A percentile compares a stretch with the other conserved stretches of the same genome.
These are phyloP conservation scores for Lichenothelia convexa DNA, from an alignment of 495 filamentous ascomycete species.

Conservation along the genomic window DNA sequence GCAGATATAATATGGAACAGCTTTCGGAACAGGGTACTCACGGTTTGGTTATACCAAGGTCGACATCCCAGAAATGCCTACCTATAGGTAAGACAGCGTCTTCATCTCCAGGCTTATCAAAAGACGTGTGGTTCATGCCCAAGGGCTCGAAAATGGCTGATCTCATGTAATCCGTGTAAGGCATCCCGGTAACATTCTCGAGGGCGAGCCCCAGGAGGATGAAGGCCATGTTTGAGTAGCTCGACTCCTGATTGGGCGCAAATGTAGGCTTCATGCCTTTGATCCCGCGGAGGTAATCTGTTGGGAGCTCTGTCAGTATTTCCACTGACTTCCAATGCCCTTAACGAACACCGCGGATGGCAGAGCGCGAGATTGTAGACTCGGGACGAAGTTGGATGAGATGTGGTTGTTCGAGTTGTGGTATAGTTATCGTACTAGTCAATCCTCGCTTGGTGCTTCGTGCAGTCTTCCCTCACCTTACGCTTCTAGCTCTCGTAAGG, in stretches of 20 bases:
- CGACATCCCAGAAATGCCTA: slow-evolving; percentile 17
- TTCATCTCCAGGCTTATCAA: slow-evolving; percentile 14
- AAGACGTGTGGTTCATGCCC: slow-evolving; percentile 12
- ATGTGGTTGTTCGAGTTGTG: too few species aligned
- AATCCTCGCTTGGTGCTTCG: too few species aligned
- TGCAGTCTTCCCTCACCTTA: too few species aligned
- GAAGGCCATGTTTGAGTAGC: slow-evolving; percentile 20
- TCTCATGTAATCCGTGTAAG: slow-evolving; percentile 16
- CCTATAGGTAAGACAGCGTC: slow-evolving; percentile 17
- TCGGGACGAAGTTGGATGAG: too few species aligned
- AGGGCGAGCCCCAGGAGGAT: slow-evolving; percentile 19
- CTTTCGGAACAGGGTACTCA: too few species aligned
- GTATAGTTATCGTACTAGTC: too few species aligned
- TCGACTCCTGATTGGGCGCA: slow-evolving; percentile 18
- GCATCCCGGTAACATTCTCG: slow-evolving; percentile 13
- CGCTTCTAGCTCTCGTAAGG: too few species aligned
- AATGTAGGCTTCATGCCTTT: slow-evolving; percentile 13
- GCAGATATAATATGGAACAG: too few species aligned
- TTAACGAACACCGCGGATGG: too few species aligned
- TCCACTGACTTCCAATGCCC: too few species aligned
- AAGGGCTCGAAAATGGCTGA: slow-evolving; percentile 18
- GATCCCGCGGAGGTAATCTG: slow-evolving; percentile 10
- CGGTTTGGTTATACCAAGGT: slow-evolving; percentile 15
- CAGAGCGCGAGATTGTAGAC: too few species aligned
- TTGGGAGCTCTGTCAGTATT: slow-evolving; percentile 3